These are phyloP conservation scores for Lactarius pseudohatsudake DNA, from an alignment of 768 basidiomycete genomes.

Conservation along the genomic window DNA sequence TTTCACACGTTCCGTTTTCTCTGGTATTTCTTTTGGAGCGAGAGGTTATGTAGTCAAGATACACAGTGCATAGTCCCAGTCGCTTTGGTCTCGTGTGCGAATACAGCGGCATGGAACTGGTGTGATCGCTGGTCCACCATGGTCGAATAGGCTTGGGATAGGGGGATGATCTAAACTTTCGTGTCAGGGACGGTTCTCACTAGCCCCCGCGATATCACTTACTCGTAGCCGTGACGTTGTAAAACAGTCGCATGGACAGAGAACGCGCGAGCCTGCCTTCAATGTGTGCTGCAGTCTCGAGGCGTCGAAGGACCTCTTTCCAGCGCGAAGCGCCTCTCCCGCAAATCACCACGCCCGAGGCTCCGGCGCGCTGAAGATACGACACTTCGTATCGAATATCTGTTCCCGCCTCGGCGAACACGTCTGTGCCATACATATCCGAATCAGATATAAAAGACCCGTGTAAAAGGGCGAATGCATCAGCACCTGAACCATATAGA, in stretches of 20 bases:
- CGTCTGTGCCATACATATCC: neutral
- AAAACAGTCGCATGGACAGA: constrained; percentile 51
- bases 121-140: constrained; percentile 42
- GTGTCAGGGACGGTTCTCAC: neutral
- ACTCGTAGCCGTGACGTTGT: constrained; percentile 29
- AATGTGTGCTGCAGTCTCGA: constrained; percentile 28
- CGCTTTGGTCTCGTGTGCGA: constrained; percentile 41
- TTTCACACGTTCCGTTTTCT: constrained; percentile 19
- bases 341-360: constrained; percentile 27
- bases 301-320: constrained; percentile 12
- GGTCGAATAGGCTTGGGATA: constrained; percentile 14
- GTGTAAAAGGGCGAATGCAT: neutral
- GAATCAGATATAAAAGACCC: constrained; percentile 9
- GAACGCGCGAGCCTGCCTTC: constrained; percentile 29
- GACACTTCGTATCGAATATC: constrained; percentile 21
- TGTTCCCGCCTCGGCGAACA: constrained; percentile 2
- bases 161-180: constrained; percentile 9
- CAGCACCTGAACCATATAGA: constrained; percentile 42
- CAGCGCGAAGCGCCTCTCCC: constrained; percentile 19
- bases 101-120: constrained; percentile 54
- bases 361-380: constrained; percentile 4
- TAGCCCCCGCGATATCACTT: constrained; percentile 22
- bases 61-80: constrained; percentile 60
- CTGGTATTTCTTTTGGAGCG: neutral
- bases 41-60: constrained; percentile 37